Percentiles rank a stretch among this genome's conserved stretches.
Evolutionary conservation across 176 grass and related monocot species (phyloP).

Genomic region (Cenchrus purpureus): DNA sequence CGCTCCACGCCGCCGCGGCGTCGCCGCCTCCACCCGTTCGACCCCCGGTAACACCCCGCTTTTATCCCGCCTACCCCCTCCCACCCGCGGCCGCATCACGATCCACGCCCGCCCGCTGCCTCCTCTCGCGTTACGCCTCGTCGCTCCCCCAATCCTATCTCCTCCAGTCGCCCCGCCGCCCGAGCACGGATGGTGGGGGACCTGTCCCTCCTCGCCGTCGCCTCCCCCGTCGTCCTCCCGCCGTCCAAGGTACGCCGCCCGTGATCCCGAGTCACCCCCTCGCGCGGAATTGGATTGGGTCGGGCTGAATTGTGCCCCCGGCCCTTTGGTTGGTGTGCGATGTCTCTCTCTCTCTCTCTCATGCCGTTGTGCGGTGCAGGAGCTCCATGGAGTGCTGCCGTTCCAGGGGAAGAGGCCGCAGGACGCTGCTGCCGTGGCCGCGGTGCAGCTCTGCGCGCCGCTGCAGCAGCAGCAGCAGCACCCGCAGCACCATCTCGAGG

Average conservation of each 20-base stretch:
- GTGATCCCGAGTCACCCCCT: not conserved
- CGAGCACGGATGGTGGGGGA: constrained; percentile 44
- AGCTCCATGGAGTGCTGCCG: constrained; percentile 51
- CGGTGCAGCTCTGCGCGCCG: constrained; percentile 45
- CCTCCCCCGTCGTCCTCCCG: constrained; percentile 43
- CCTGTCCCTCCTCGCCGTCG: constrained; percentile 48
- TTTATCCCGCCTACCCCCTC: not conserved
- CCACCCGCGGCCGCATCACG: not conserved
- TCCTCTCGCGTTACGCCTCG: not conserved
- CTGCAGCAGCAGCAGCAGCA: constrained; percentile 34
- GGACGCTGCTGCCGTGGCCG: constrained; percentile 27
- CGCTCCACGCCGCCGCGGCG: constrained; percentile 27
- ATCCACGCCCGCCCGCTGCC: not conserved
- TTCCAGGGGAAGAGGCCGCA: constrained; percentile 53
- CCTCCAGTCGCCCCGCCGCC: not conserved
- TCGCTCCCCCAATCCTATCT: not conserved
- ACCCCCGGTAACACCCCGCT: not conserved
- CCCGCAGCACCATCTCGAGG: constrained; percentile 36
- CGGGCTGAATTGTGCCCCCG: no score
- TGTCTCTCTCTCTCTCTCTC: no score
- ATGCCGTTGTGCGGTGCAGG: constrained; percentile 11
- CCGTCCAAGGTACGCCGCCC: constrained; percentile 39
- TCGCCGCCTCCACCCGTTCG: constrained; percentile 29
- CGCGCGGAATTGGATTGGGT: not conserved
- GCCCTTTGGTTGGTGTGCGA: no score